These are phyloP conservation scores for Chlamydomonas applanata DNA, from an alignment of 139 green algal genomes.

Conservation along the genomic window DNA sequence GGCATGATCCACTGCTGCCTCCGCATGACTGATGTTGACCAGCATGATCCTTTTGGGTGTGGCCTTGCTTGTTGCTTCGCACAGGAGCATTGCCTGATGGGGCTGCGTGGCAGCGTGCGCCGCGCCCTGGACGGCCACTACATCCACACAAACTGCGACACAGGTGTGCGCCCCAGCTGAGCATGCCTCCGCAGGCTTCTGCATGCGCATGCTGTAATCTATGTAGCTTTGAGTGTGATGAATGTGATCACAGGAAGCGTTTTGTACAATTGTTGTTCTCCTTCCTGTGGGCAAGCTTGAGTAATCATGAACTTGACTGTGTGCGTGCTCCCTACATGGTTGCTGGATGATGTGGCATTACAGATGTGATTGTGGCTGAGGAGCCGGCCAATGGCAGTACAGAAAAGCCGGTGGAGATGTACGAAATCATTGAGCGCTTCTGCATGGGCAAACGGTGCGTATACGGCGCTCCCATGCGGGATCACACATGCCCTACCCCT, in stretches of 20 bases:
- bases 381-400: constrained; percentile 69
- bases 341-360: constrained; percentile 45
- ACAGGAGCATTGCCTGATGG: constrained; percentile 88
- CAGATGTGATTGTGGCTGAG: constrained; percentile 73
- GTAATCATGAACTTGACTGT: background rate
- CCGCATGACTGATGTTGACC: too few relatives aligned
- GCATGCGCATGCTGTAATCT: too few relatives aligned
- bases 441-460: constrained; percentile 29
- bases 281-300: background rate
- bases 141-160: constrained; percentile 84
- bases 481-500: too few relatives aligned
- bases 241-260: too few relatives aligned
- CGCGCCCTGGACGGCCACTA: constrained; percentile 69
- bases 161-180: constrained; percentile 55
- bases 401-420: constrained; percentile 81
- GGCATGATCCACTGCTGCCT: too few relatives aligned
- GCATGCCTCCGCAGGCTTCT: too few relatives aligned
- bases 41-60: too few relatives aligned
- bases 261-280: background rate
- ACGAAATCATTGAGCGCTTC: constrained; percentile 83
- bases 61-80: too few relatives aligned
- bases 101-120: constrained; percentile 71
- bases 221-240: too few relatives aligned
- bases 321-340: background rate
- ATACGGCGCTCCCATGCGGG: too few relatives aligned